Evolutionary conservation across 306 rosid genomes (phyloP).

Genomic region (Gynostemma pentaphyllum): DNA sequence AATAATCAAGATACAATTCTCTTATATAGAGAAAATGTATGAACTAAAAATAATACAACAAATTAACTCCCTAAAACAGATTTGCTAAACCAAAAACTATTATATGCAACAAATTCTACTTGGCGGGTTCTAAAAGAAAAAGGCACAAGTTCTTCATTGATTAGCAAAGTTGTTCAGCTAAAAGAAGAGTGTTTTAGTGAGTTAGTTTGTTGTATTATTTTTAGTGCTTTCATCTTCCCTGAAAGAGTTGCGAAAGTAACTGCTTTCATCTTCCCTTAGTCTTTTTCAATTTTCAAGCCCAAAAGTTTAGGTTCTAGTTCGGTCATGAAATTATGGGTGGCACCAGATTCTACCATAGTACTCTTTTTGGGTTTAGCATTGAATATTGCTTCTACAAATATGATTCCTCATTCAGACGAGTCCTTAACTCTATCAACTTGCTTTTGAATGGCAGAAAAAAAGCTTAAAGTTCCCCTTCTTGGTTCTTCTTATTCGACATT

Average conservation of each 20-base stretch:
- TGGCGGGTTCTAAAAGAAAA: too few relatives aligned
- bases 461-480: neutral
- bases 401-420: neutral
- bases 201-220: too few relatives aligned
- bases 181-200: too few relatives aligned
- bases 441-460: neutral
- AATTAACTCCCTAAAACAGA: too few relatives aligned
- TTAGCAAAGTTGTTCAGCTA: too few relatives aligned
- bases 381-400: neutral
- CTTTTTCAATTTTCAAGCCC: neutral
- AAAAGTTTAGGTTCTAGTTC: neutral
- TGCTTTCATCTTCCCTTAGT: neutral
- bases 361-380: neutral
- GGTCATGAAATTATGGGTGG: neutral
- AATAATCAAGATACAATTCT: too few relatives aligned
- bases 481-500: neutral
- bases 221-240: too few relatives aligned
- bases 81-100: too few relatives aligned
- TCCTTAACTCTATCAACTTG: neutral
- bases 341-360: neutral
- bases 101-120: too few relatives aligned
- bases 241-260: neutral
- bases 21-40: too few relatives aligned
- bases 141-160: too few relatives aligned
- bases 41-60: too few relatives aligned